Conservation (phyloP, 1,139 yeast species). For the Candida tetrigidarum region DNA sequence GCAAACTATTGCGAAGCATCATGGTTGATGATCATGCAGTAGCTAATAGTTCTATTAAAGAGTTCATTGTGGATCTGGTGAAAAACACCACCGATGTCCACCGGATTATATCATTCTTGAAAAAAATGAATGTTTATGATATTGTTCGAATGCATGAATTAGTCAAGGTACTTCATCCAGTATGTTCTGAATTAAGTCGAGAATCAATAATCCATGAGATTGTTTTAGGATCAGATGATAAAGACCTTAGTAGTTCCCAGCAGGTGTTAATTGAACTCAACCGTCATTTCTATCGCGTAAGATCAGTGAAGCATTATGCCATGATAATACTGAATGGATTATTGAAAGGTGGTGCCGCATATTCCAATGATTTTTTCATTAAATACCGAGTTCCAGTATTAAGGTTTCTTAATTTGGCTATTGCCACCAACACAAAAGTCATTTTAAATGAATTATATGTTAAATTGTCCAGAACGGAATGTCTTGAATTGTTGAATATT, state of each 20-base stretch:
- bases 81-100: constrained; percentile 11
- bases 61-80: constrained; percentile 5
- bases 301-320: constrained; percentile 13
- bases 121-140: constrained; percentile 25
- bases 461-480: constrained; percentile 23
- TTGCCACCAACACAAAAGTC: constrained; percentile 25
- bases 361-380: constrained; percentile 5
- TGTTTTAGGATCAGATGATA: constrained; percentile 18
- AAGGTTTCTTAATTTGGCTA: constrained; percentile 22
- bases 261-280: constrained; percentile 20
- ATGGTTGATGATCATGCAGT: constrained; percentile 17
- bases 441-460: constrained; percentile 28
- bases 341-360: constrained; percentile 10
- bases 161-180: constrained; percentile 9
- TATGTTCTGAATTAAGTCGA: constrained; percentile 3
- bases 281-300: constrained; percentile 15
- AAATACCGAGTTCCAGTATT: constrained; percentile 14
- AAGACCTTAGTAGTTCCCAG: constrained; percentile 18
- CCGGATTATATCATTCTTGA: constrained; percentile 17
- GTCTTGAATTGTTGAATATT: constrained; percentile 26
- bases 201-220: constrained; percentile 20
- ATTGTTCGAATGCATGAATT: constrained; percentile 22
- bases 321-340: constrained; percentile 14
- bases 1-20: constrained; percentile 25
- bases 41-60: constrained; percentile 13